phyloP scores from a whole-genome alignment of 2,329 filamentous ascomycete species.

The Aureobasidium sp. region DNA sequence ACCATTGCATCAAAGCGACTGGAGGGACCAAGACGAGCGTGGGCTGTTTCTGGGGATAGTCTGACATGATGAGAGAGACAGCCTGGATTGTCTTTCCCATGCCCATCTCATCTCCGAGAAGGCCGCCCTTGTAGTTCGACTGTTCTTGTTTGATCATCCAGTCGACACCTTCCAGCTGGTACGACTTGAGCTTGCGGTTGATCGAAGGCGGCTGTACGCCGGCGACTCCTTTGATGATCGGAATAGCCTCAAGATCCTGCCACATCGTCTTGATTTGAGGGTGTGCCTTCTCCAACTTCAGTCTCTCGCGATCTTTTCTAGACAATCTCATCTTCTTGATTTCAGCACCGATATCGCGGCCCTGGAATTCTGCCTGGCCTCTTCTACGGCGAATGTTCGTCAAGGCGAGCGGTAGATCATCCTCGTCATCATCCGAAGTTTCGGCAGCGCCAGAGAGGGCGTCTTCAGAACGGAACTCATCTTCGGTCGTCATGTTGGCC shows the following conservation, averaged over 20 bases:
- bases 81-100: conserved; percentile 98
- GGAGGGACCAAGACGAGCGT: conserved; percentile 85
- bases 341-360: conserved; percentile 2
- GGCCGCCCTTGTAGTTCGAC: conserved; percentile 74
- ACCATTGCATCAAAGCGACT: conserved; percentile 94
- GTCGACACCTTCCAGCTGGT: conserved; percentile 84
- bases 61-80: conserved; percentile 95
- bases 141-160: conserved; percentile 94
- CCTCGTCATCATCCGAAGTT: conserved; percentile 25
- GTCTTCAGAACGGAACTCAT: conserved; percentile 19
- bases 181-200: conserved; percentile 76
- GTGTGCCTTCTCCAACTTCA: conserved; percentile 64
- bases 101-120: conserved; percentile 97
- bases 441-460: conserved; percentile 13
- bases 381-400: neutral
- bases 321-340: conserved; percentile 13
- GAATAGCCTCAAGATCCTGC: conserved; percentile 60
- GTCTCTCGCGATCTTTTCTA: conserved; percentile 43
- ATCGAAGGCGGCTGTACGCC: conserved; percentile 70
- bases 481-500: conserved; percentile 29
- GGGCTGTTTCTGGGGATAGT: conserved; percentile 75
- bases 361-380: neutral
- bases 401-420: conserved; percentile 19
- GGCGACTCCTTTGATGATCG: conserved; percentile 54
- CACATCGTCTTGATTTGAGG: conserved; percentile 80